Evolutionary conservation across 2,329 filamentous ascomycete genomes (phyloP).

Genomic region (Colletotrichum navitas): DNA sequence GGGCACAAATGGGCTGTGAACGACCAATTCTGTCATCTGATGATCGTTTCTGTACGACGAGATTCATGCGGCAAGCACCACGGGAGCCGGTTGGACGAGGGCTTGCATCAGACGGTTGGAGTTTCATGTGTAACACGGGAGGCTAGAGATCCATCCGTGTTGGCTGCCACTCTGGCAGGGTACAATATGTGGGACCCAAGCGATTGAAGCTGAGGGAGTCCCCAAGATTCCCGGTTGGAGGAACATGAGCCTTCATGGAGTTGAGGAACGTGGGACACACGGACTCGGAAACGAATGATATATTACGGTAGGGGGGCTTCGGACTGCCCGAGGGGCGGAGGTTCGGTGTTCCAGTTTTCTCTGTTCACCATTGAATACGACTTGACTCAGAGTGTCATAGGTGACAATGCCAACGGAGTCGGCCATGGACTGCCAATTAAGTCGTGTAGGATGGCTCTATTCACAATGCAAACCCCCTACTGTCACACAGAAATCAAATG

Average conservation of each 20-base stretch:
- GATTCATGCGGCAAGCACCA: slow-evolving; percentile 38
- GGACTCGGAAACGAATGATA: slow-evolving; percentile 11
- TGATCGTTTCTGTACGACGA: slow-evolving; percentile 36
- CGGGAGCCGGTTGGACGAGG: slow-evolving; percentile 36
- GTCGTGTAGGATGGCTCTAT: neutral
- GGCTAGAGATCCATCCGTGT: slow-evolving; percentile 16
- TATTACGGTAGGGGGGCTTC: slow-evolving; percentile 19
- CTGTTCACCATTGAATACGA: slow-evolving; percentile 28
- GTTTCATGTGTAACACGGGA: slow-evolving; percentile 35
- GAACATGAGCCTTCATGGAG: neutral
- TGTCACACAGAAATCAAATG: neutral
- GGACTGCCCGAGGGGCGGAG: slow-evolving; percentile 32
- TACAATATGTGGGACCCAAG: slow-evolving; percentile 25
- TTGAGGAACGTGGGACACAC: neutral
- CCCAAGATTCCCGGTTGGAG: neutral
- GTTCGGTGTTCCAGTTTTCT: slow-evolving; percentile 8
- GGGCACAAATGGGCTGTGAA: slow-evolving; percentile 20
- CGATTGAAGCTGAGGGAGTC: neutral
- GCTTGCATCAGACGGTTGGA: slow-evolving; percentile 38
- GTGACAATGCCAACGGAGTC: slow-evolving; percentile 14
- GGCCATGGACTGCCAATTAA: slow-evolving; percentile 2
- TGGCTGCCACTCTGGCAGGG: neutral
- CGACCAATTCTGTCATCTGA: slow-evolving; percentile 28
- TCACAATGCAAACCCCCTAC: neutral
- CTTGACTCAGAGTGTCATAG: slow-evolving; percentile 7